A percentile compares a stretch with the other conserved stretches of the same genome.
These are phyloP conservation scores for Sporothrix pallida DNA, from an alignment of 2,329 filamentous ascomycete genomes.

Conservation along the genomic window DNA sequence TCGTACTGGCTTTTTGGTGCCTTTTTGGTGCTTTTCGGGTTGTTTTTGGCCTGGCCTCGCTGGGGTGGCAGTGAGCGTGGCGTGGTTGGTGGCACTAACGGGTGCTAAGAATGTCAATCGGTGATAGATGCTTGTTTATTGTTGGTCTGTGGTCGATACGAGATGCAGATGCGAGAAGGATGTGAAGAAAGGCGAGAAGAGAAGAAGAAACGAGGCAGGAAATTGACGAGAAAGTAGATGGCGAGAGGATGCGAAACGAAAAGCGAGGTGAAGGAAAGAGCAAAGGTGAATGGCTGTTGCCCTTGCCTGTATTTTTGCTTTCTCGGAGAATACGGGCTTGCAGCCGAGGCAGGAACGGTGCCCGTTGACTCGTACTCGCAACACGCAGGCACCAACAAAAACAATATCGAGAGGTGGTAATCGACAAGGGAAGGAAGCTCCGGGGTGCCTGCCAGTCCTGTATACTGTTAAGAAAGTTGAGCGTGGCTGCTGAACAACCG, in stretches of 20 bases:
- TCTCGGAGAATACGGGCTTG: slow-evolving; percentile 19
- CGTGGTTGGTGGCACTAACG: slow-evolving; percentile 24
- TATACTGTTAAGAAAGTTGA: not conserved
- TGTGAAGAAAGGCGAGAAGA: not conserved
- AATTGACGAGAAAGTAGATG: not conserved
- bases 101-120: slow-evolving; percentile 11
- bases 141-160: not conserved
- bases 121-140: slow-evolving; percentile 17
- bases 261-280: slow-evolving; percentile 16
- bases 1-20: not conserved
- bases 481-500: slow-evolving; percentile 21
- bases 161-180: not conserved
- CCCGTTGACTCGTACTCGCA: not conserved
- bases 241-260: slow-evolving; percentile 1
- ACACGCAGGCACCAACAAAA: slow-evolving; percentile 11
- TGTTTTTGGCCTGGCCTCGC: not conserved
- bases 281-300: slow-evolving; percentile 4
- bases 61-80: not conserved
- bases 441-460: not conserved
- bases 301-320: not conserved
- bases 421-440: not conserved
- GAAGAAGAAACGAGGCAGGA: not conserved
- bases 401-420: slow-evolving; percentile 6
- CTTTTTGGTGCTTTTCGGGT: no score
- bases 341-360: slow-evolving; percentile 25